These are phyloP conservation scores for Trypanosoma boissoni DNA, from an alignment of 208 protist genomes.

Conservation along the genomic window DNA sequence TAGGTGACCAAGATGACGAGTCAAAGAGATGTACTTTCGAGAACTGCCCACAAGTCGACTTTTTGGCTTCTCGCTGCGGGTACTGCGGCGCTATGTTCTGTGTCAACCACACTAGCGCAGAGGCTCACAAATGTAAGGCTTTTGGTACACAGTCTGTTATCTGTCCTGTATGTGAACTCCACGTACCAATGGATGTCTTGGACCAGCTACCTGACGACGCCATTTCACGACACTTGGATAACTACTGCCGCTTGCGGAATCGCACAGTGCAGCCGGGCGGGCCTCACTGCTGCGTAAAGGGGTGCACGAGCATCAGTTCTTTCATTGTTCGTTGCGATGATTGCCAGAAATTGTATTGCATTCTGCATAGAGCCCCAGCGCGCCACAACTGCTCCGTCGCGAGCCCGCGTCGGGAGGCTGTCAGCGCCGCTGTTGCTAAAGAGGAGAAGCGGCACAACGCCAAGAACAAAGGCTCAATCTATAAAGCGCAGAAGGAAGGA, in stretches of 20 bases:
- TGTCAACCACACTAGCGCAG: slow-evolving; percentile 57
- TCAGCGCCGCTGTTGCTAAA: neutral
- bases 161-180: slow-evolving; percentile 50
- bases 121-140: slow-evolving; percentile 51
- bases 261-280: too few relatives aligned
- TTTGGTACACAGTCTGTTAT: slow-evolving; percentile 35
- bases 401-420: neutral
- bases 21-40: slow-evolving; percentile 56
- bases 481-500: too few relatives aligned
- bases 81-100: slow-evolving; percentile 80
- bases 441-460: neutral
- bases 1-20: slow-evolving; percentile 77
- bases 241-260: slow-evolving; percentile 62
- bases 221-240: slow-evolving; percentile 74
- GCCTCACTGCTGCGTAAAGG: slow-evolving; percentile 42
- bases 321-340: slow-evolving; percentile 47
- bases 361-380: slow-evolving; percentile 61
- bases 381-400: slow-evolving; percentile 38
- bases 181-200: slow-evolving; percentile 55
- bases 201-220: slow-evolving; percentile 61
- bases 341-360: slow-evolving; percentile 67
- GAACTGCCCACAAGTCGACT: slow-evolving; percentile 71
- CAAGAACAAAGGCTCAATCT: too few relatives aligned
- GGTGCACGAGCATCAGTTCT: slow-evolving; percentile 38
- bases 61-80: slow-evolving; percentile 60